A percentile compares a stretch with the other conserved stretches of the same genome.
These are phyloP conservation scores for Priceomyces carsonii DNA, from an alignment of 805 yeast genomes.

Conservation along the genomic window DNA sequence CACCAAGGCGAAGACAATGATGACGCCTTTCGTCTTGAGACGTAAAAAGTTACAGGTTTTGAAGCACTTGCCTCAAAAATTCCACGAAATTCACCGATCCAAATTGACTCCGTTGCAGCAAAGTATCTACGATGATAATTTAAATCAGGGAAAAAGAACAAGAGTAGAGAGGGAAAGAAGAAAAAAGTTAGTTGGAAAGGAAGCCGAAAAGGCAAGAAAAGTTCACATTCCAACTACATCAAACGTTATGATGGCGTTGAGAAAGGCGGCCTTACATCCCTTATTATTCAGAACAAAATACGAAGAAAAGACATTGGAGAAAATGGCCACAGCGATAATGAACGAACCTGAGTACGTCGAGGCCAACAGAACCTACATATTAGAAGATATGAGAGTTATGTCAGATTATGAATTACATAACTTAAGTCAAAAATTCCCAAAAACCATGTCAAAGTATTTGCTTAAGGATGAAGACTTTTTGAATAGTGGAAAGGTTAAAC, in stretches of 20 bases:
- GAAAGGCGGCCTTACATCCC: constrained; percentile 95
- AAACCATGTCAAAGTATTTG: constrained; percentile 54
- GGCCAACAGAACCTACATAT: constrained; percentile 76
- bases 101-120: constrained; percentile 57
- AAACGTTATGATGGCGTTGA: constrained; percentile 80
- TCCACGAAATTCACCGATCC: constrained; percentile 64
- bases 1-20: constrained; percentile 91
- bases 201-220: constrained; percentile 32
- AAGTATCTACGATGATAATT: constrained; percentile 59
- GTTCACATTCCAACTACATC: constrained; percentile 47
- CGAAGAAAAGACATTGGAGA: constrained; percentile 50
- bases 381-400: constrained; percentile 95
- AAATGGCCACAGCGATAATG: constrained; percentile 81
- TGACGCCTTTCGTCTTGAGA: constrained; percentile 95
- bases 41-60: constrained; percentile 91
- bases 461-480: constrained; percentile 57
- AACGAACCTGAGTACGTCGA: constrained; percentile 75
- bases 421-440: constrained; percentile 72
- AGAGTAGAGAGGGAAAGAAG: constrained; percentile 46
- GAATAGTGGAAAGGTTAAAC: constrained; percentile 73
- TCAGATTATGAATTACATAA: constrained; percentile 83
- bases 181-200: constrained; percentile 34
- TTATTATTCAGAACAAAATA: constrained; percentile 71
- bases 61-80: constrained; percentile 81
- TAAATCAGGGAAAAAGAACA: constrained; percentile 44